Base-by-base conservation (phyloP, 768 basidiomycete species). In the Kwoniella botswanensis region DNA sequence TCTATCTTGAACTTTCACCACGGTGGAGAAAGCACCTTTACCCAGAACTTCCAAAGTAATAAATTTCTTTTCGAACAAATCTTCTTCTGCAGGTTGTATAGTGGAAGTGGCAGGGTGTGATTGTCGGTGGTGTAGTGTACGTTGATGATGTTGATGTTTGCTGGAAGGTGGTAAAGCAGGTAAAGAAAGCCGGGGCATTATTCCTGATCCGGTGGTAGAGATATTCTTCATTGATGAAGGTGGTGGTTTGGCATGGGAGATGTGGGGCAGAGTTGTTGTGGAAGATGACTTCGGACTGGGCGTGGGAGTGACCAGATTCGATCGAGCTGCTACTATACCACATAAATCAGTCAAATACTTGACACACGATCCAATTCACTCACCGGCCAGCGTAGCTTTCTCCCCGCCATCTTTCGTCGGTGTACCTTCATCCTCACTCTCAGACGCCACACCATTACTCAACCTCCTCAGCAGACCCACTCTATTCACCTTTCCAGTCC, bases 21-120 rank as follows among this genome's bases (percentile, higher is more conserved):
- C 96, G 72, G 91, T 91, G 26, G 93, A 93, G 83, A 98, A 98
- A 80, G 94, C 93, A 18, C 96, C 96, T 69, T 91, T 91, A 9
- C 96, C 96, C 17, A 98, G 86, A 76, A 91, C 89, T 68, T 92
- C 92, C 41, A 93, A 85, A 76, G 92, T 89, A n/a, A 90, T 87
- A 81, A 95, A 98, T 55, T 92, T 89, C 70, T 87, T 88, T 82
- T 92, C 92, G 74, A 97, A 97, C 42, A 79, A 50, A 54, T 80
- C 76, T 42, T 80, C 78, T 50, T 76, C 68, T 29, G 62, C 70
- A 42, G 57, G 35, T 35, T 67, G 73, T 10, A 35, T 59, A 11
- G 74, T 60, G 54, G 68, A 67, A 50, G 68, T 69, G 29, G 68
- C 74, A 59, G 76, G 78, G 60, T 72, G 76, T 57, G 76, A 73